phyloP scores from a whole-genome alignment of 345 rosid species.

The Aethionema arabicum region DNA sequence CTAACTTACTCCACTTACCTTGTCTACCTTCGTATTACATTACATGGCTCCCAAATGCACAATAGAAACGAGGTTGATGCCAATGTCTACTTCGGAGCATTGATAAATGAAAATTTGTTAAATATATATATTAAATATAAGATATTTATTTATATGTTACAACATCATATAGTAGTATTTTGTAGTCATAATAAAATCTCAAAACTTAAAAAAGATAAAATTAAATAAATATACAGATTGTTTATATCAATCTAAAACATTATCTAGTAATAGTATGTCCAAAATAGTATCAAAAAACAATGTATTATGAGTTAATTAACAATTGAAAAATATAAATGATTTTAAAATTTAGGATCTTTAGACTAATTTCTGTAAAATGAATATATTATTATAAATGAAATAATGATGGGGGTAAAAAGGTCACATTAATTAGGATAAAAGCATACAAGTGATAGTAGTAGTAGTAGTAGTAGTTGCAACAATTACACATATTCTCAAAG shows the following conservation, averaged over 20 bases:
- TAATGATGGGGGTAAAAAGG: constrained; percentile 25
- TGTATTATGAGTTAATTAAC: no score
- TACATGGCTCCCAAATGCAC: constrained; percentile 15
- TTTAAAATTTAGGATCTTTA: constrained; percentile 7
- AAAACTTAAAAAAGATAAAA: no score
- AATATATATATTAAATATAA: no score
- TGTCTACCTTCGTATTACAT: neutral
- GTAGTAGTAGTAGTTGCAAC: constrained; percentile 35
- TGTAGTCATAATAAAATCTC: no score
- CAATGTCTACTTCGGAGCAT: constrained; percentile 30
- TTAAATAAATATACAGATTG: no score
- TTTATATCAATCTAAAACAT: no score
- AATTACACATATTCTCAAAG: constrained; percentile 30
- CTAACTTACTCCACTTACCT: constrained; percentile 22
- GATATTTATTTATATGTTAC: no score
- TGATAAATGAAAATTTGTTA: no score
- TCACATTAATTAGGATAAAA: constrained; percentile 22
- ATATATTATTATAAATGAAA: constrained; percentile 18
- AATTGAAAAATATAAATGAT: neutral
- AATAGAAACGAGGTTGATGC: constrained; percentile 37
- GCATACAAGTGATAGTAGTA: constrained; percentile 19
- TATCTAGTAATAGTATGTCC: no score
- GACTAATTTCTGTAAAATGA: neutral
- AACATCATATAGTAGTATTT: no score
- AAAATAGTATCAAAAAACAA: no score